phyloP scores from a whole-genome alignment of 2,329 filamentous ascomycete species.

The Phaeosphaeriaceae sp. region DNA sequence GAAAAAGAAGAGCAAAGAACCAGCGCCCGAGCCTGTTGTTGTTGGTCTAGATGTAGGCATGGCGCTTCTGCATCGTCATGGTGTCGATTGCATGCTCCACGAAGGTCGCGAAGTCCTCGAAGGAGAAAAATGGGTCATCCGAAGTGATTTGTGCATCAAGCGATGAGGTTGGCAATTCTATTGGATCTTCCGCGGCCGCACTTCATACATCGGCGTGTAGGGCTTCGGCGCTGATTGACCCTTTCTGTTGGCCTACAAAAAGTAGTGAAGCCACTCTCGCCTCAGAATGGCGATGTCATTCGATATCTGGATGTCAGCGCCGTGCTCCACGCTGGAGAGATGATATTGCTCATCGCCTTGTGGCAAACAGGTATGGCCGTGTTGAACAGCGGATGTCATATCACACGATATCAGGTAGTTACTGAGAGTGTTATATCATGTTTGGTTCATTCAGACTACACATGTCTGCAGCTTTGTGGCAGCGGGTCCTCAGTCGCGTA shows the following conservation, averaged over 20 bases:
- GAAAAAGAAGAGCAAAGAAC: slow-evolving; percentile 48
- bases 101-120: slow-evolving; percentile 80
- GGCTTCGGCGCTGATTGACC: neutral
- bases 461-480: neutral
- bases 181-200: neutral
- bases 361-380: neutral
- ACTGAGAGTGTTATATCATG: neutral
- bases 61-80: slow-evolving; percentile 86
- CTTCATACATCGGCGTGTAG: neutral
- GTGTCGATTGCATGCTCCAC: slow-evolving; percentile 86
- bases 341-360: neutral
- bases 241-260: neutral
- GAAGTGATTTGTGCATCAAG: slow-evolving; percentile 79
- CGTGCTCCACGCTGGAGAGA: neutral
- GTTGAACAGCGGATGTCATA: neutral
- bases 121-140: slow-evolving; percentile 90
- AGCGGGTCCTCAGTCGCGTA: neutral
- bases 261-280: neutral
- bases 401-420: neutral
- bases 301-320: neutral
- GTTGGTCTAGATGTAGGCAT: slow-evolving; percentile 83
- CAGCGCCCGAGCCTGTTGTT: slow-evolving; percentile 67
- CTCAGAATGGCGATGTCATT: neutral
- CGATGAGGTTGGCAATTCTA: slow-evolving; percentile 47
- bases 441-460: neutral